Conservation (phyloP, 129 eudicot species). For the Smallanthus sonchifolius region DNA sequence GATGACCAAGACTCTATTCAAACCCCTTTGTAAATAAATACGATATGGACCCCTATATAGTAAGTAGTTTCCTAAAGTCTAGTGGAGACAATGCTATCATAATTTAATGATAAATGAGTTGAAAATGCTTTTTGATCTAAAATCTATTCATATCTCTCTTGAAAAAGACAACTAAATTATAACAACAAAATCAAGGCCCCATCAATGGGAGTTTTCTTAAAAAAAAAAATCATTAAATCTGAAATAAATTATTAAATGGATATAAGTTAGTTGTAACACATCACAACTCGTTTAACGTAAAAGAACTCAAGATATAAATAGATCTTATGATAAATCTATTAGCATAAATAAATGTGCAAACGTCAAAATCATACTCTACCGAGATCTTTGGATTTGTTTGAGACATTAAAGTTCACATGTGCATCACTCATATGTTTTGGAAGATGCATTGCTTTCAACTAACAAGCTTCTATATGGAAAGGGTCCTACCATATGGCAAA, state of each 20-base stretch:
- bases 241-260: neutral
- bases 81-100: slow-evolving; percentile 38
- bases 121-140: slow-evolving; percentile 32
- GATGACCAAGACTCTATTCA: slow-evolving; percentile 7
- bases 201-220: slow-evolving; percentile 7
- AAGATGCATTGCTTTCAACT: slow-evolving; percentile 33
- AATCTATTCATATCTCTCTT: slow-evolving; percentile 32
- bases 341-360: neutral
- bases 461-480: slow-evolving; percentile 34
- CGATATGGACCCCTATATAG: slow-evolving; percentile 16
- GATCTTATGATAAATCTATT: neutral
- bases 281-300: neutral
- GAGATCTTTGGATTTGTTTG: slow-evolving; percentile 23
- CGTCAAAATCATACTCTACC: slow-evolving; percentile 7
- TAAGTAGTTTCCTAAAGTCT: slow-evolving; percentile 22
- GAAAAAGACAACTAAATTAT: slow-evolving; percentile 32
- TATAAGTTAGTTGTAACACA: neutral
- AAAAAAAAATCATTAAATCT: neutral
- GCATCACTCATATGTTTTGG: slow-evolving; percentile 33
- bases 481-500: slow-evolving; percentile 38
- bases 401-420: slow-evolving; percentile 38
- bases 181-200: slow-evolving; percentile 36
- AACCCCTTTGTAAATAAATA: slow-evolving; percentile 13
- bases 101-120: slow-evolving; percentile 28
- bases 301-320: neutral